Evolutionary conservation across 148 eudicot genomes (phyloP).

Genomic region (Rhododendron mucronatum): DNA sequence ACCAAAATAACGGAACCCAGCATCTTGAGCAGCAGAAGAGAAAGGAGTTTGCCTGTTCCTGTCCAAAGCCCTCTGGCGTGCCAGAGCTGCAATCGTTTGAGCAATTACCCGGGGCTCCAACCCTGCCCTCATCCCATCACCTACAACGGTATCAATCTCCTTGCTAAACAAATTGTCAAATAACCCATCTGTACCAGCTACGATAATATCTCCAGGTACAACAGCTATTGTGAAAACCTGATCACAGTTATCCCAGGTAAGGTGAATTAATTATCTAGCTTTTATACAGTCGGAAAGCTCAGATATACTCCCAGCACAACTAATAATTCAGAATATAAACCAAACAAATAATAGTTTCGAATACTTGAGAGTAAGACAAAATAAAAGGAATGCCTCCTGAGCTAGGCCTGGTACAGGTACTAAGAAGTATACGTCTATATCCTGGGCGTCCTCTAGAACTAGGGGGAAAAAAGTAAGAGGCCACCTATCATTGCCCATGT

Average conservation of each 20-base stretch:
- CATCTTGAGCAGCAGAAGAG: slow-evolving; percentile 71
- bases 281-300: background rate
- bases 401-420: background rate
- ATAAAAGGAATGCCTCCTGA: background rate
- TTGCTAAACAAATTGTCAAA: slow-evolving; percentile 73
- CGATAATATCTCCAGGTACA: slow-evolving; percentile 66
- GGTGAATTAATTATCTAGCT: background rate
- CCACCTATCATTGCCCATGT: background rate
- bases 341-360: background rate
- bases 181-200: slow-evolving; percentile 86
- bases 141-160: slow-evolving; percentile 58
- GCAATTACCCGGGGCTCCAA: slow-evolving; percentile 55
- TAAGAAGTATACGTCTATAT: background rate
- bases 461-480: background rate
- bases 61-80: slow-evolving; percentile 60
- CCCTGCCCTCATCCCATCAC: slow-evolving; percentile 38
- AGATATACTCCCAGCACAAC: background rate
- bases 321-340: background rate
- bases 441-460: background rate
- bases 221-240: slow-evolving; percentile 76
- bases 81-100: slow-evolving; percentile 56
- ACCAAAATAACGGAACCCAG: slow-evolving; percentile 65
- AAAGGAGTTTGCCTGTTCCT: slow-evolving; percentile 56
- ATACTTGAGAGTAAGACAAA: background rate
- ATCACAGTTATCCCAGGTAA: background rate